These are phyloP conservation scores for Melocanna baccifera DNA, from an alignment of 176 grass and related monocot genomes.

Conservation along the genomic window DNA sequence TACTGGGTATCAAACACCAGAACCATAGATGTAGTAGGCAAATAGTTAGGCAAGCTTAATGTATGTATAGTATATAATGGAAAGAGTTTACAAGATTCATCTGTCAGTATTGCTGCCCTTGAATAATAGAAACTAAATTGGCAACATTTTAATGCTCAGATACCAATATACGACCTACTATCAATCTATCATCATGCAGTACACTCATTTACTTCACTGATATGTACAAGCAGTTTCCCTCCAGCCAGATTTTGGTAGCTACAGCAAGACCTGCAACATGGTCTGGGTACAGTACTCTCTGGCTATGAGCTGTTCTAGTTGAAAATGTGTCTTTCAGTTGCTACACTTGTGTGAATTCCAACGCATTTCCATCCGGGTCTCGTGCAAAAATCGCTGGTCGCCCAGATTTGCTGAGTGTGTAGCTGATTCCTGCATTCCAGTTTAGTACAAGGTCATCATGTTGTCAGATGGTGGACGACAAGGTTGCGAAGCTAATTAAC, in stretches of 20 bases:
- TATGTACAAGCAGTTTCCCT: constrained; percentile 18
- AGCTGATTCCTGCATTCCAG: constrained; percentile 70
- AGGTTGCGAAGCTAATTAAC: not conserved
- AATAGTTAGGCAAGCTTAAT: not conserved
- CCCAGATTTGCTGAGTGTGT: constrained; percentile 92
- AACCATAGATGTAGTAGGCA: not conserved
- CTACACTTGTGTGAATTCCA: constrained; percentile 96
- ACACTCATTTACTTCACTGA: not conserved
- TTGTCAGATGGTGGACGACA: not conserved
- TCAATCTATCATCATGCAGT: not conserved
- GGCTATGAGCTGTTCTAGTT: constrained; percentile 12
- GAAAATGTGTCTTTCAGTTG: not conserved
- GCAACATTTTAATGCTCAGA: not conserved
- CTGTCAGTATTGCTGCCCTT: not conserved
- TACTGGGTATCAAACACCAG: not conserved
- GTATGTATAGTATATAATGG: not conserved
- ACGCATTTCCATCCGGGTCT: constrained; percentile 76
- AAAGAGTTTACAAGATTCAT: constrained; percentile 18
- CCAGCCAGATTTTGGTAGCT: not conserved
- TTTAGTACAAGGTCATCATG: not conserved
- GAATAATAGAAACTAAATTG: not conserved
- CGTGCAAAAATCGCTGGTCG: constrained; percentile 83
- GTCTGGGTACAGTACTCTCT: not conserved
- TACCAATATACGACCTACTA: not conserved
- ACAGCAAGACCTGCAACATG: not conserved